Evolutionary conservation across 805 yeast species (phyloP), one percentile per base, ranked within the genome.

Genomic region (Yarrowia bubula): DNA sequence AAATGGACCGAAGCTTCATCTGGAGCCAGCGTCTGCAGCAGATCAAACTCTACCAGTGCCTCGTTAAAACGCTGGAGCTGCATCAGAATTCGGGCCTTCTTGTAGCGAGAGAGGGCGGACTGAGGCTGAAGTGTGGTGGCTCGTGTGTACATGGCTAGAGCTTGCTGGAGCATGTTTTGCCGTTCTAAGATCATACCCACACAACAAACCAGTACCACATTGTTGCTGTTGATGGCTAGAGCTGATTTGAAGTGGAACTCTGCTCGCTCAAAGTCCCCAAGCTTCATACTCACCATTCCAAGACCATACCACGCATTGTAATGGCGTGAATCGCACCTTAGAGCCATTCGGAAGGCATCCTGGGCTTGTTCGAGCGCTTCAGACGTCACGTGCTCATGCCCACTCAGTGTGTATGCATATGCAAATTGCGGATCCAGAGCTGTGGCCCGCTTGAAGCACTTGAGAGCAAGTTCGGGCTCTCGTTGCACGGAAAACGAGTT

Each of bases 281-380:
- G 77, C 71, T 91, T 90, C 74, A 91, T 82, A 74, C 87, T 88
- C 33, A 92, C 96, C 93, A 92, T 91, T 8, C 98, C 99, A 65
- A 95, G 83, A 32, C 99, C 99, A 72, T 95, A 95, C 71, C 92
- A 85, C 0, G 98, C 98, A 75, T 93, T 95, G 75, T 92, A 95
- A 73, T 91, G 97, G 66, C 92, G 80, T 53, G 87, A 81, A 71
- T 93, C 96, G 46, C 86, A 81, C 28, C 87, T 78, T 51, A 95
- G 79, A 3, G 97, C 96, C 68, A 81, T 80, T 41, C 97, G 77
- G 80, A 92, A 95, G 67, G 90, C 85, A 65, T 88, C 90, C 67
- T 89, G 82, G 0, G 99, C 98, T 72, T 86, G 84, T 73, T 92
- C 97, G 76, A 88, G 90, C 41, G 96, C 92, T 76, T 96, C 99